Conservation (phyloP, 768 basidiomycete genomes). For the Obba rivulosa region DNA sequence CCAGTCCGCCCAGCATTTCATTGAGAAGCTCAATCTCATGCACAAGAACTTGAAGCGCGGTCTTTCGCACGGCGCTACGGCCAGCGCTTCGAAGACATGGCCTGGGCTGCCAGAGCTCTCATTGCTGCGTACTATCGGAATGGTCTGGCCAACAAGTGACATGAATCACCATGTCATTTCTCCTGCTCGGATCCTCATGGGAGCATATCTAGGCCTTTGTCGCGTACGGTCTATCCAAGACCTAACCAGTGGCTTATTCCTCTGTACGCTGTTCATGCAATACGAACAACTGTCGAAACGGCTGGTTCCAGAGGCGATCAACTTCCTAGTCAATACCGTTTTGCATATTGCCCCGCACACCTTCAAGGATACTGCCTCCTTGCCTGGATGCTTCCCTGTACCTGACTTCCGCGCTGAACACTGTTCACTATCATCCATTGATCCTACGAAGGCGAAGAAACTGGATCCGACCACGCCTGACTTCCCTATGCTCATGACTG, state of each 20-base stretch:
- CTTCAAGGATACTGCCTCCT: slow-evolving; percentile 36
- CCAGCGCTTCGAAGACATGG: slow-evolving; percentile 72
- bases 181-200: slow-evolving; percentile 83
- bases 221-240: slow-evolving; percentile 74
- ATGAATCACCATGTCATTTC: slow-evolving; percentile 86
- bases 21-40: slow-evolving; percentile 82
- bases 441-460: slow-evolving; percentile 34
- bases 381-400: slow-evolving; percentile 69
- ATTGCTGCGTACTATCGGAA: slow-evolving; percentile 74
- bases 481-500: slow-evolving; percentile 24
- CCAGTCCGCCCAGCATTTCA: slow-evolving; percentile 71
- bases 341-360: slow-evolving; percentile 68
- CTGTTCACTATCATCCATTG: slow-evolving; percentile 37
- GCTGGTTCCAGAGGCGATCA: slow-evolving; percentile 83
- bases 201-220: slow-evolving; percentile 82
- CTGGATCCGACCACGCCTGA: slow-evolving; percentile 40
- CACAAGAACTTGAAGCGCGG: slow-evolving; percentile 86
- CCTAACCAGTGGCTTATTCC: slow-evolving; percentile 80
- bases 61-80: slow-evolving; percentile 60
- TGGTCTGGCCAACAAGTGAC: slow-evolving; percentile 92
- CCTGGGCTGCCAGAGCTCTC: slow-evolving; percentile 80
- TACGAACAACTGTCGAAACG: slow-evolving; percentile 84
- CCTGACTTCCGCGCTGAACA: slow-evolving; percentile 60
- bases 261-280: slow-evolving; percentile 80
- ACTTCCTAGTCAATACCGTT: slow-evolving; percentile 69